phyloP scores from a whole-genome alignment of 1,139 yeast genomes.

The Spencermartinsiella ligniputridi region DNA sequence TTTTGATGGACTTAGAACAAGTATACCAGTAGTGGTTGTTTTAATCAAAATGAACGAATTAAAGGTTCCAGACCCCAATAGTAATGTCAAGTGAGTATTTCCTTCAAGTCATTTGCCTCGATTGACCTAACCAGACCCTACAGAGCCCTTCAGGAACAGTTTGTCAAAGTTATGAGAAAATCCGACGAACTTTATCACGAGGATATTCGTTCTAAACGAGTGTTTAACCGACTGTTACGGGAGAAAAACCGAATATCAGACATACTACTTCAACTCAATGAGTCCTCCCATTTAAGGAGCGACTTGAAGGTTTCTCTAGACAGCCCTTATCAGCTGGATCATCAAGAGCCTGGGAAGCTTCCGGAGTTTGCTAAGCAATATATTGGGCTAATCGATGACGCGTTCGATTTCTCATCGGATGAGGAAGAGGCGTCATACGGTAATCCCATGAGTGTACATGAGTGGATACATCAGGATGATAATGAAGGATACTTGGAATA shows the following conservation, averaged over 20 bases:
- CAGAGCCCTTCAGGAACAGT: conserved; percentile 23
- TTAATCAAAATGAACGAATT: no score
- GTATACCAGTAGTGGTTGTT: background rate
- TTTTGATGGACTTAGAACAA: background rate
- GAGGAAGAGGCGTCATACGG: conserved; percentile 21
- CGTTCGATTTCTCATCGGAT: conserved; percentile 24
- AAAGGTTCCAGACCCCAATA: background rate
- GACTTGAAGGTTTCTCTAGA: background rate
- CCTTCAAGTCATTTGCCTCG: background rate
- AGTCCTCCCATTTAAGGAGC: conserved; percentile 8
- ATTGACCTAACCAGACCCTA: conserved; percentile 21
- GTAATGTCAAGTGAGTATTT: background rate
- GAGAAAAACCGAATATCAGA: conserved; percentile 26
- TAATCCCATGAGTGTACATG: conserved; percentile 26
- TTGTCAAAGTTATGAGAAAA: conserved; percentile 21
- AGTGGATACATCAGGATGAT: conserved; percentile 17
- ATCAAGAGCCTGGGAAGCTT: conserved; percentile 2
- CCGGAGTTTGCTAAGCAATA: conserved; percentile 19
- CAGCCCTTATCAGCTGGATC: conserved; percentile 5
- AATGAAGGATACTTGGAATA: background rate
- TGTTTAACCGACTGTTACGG: conserved; percentile 23
- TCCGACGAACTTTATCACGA: conserved; percentile 24
- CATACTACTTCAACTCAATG: conserved; percentile 20
- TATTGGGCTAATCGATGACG: conserved; percentile 13
- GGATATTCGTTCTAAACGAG: conserved; percentile 17